A percentile compares a stretch with the other conserved stretches of the same genome.
Evolutionary conservation across 805 yeast genomes (phyloP).

Genomic region (Teunomyces atbi): DNA sequence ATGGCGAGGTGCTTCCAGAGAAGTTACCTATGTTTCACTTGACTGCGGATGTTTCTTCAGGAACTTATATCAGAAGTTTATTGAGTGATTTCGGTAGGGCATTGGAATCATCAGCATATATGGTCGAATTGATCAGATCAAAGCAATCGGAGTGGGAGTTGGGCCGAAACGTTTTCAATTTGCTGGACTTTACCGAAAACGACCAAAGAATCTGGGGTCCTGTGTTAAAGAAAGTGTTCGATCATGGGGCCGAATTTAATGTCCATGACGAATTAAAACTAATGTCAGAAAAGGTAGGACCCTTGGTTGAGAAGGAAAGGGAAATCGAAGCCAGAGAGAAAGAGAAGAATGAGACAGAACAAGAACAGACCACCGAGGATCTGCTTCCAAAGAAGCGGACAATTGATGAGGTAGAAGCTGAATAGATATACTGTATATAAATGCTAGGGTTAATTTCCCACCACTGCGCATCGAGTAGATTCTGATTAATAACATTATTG

Average conservation of each 20-base stretch:
- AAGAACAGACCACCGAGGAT: not conserved
- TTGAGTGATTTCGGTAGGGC: constrained; percentile 87
- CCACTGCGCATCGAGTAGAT: not conserved
- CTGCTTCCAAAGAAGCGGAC: constrained; percentile 17
- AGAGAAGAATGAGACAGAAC: constrained; percentile 2
- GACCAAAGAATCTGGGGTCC: constrained; percentile 69
- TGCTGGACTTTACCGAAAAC: constrained; percentile 62
- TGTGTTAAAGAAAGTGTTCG: constrained; percentile 56
- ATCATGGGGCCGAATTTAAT: constrained; percentile 26
- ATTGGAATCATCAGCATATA: constrained; percentile 76
- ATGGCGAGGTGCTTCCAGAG: constrained; percentile 39
- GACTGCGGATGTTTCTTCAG: constrained; percentile 81
- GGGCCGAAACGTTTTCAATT: constrained; percentile 62
- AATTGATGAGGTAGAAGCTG: constrained; percentile 19
- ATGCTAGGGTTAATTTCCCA: not conserved
- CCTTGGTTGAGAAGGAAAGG: constrained; percentile 8
- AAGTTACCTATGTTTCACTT: constrained; percentile 72
- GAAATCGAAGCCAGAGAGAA: constrained; percentile 7
- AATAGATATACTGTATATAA: constrained; percentile 4
- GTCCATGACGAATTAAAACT: constrained; percentile 23
- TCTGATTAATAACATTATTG: not conserved
- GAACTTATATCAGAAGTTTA: constrained; percentile 89
- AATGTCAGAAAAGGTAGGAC: constrained; percentile 3
- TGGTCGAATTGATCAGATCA: constrained; percentile 75
- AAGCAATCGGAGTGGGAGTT: constrained; percentile 86